Evolutionary conservation across 2,329 filamentous ascomycete genomes (phyloP).

Genomic region (Mollisia scopiformis): DNA sequence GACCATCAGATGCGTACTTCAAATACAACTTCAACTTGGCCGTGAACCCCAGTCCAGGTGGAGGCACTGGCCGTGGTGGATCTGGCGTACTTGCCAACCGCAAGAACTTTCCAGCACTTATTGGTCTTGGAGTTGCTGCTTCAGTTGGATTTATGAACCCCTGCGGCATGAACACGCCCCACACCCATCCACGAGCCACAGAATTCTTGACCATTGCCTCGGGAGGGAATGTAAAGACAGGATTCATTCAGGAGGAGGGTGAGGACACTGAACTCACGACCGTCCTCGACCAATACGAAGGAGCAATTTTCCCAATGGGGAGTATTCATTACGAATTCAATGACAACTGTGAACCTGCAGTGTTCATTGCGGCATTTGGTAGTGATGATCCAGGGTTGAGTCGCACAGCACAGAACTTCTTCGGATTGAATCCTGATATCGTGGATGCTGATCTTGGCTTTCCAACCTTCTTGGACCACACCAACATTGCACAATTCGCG

Average conservation of each 20-base stretch:
- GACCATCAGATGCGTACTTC: slow-evolving; percentile 46
- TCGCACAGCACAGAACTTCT: slow-evolving; percentile 41
- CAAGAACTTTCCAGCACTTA: slow-evolving; percentile 57
- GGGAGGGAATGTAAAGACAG: slow-evolving; percentile 49
- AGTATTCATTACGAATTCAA: slow-evolving; percentile 58
- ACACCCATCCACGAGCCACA: slow-evolving; percentile 54
- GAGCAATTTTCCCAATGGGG: slow-evolving; percentile 57
- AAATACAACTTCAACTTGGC: slow-evolving; percentile 44
- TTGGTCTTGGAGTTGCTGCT: slow-evolving; percentile 51
- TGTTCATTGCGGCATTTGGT: slow-evolving; percentile 49
- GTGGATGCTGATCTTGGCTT: slow-evolving; percentile 26
- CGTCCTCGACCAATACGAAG: slow-evolving; percentile 46
- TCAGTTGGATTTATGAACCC: slow-evolving; percentile 52
- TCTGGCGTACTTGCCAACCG: slow-evolving; percentile 52
- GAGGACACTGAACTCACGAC: slow-evolving; percentile 41
- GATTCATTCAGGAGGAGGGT: slow-evolving; percentile 55
- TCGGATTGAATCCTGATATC: slow-evolving; percentile 37
- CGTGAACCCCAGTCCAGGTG: slow-evolving; percentile 37
- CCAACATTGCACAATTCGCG: slow-evolving; percentile 37
- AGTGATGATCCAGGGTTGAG: slow-evolving; percentile 39
- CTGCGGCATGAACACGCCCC: slow-evolving; percentile 58
- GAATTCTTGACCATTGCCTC: slow-evolving; percentile 53
- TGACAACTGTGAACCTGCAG: slow-evolving; percentile 51
- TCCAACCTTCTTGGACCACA: slow-evolving; percentile 28
- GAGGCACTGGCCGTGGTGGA: slow-evolving; percentile 38